Evolutionary conservation across 306 rosid species (phyloP).

Genomic region (Casuarina cunninghamiana): DNA sequence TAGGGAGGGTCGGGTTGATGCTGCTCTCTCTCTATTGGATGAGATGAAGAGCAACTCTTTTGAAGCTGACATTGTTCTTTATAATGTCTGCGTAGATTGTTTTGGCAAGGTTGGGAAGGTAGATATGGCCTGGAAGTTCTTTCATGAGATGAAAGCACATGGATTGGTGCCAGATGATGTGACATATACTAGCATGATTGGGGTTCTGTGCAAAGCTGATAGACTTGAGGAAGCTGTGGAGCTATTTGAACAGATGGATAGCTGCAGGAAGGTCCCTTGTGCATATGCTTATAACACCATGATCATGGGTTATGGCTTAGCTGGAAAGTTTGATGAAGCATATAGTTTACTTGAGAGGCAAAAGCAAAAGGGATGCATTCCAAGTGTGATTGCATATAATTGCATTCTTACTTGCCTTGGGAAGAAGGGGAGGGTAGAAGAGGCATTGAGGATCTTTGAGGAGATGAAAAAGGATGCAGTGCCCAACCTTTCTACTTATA

Average conservation of each 20-base stretch:
- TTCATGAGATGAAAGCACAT: conserved; percentile 82
- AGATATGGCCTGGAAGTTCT: conserved; percentile 98
- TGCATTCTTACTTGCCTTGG: conserved; percentile 81
- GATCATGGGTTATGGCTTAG: conserved; percentile 97
- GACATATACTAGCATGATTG: conserved; percentile 87
- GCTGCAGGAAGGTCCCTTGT: conserved; percentile 74
- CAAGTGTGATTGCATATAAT: conserved; percentile 80
- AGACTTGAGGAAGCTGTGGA: conserved; percentile 75
- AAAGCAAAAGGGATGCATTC: conserved; percentile 84
- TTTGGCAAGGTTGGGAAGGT: conserved; percentile 89
- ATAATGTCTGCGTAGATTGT: conserved; percentile 88
- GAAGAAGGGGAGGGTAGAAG: conserved; percentile 68
- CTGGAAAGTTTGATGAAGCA: conserved; percentile 83
- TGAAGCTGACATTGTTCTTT: conserved; percentile 75
- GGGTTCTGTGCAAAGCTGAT: conserved; percentile 88
- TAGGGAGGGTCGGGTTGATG: conserved; percentile 70
- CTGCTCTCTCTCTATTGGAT: conserved; percentile 86
- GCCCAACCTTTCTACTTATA: conserved; percentile 82
- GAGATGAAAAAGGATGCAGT: conserved; percentile 90
- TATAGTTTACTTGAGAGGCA: conserved; percentile 89
- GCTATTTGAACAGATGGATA: conserved; percentile 81
- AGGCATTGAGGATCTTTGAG: conserved; percentile 62
- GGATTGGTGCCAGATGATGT: conserved; percentile 79
- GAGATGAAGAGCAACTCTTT: conserved; percentile 83
- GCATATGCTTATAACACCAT: conserved; percentile 96